These are phyloP conservation scores for Salmacisia buchloeana DNA, from an alignment of 1,284 basidiomycete genomes.

Conservation along the genomic window DNA sequence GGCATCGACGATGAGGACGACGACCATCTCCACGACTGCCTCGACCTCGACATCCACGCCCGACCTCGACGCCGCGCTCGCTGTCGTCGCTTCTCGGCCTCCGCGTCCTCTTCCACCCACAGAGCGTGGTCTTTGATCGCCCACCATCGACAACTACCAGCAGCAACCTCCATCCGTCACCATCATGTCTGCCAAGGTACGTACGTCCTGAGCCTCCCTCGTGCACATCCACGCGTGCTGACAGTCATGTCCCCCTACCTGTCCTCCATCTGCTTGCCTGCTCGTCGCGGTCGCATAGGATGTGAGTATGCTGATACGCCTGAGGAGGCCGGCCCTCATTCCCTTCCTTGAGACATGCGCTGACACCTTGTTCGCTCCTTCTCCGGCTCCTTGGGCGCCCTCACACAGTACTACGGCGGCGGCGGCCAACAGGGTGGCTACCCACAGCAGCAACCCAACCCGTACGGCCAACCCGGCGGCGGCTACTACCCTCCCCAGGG, in stretches of 20 bases:
- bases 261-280: too few species aligned
- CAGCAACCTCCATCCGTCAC: neutral
- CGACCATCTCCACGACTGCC: too few species aligned
- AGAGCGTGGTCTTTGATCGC: slow-evolving; percentile 2
- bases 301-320: too few species aligned
- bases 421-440: neutral
- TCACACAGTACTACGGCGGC: neutral
- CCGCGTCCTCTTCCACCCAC: neutral
- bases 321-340: too few species aligned
- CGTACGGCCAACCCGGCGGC: slow-evolving; percentile 6
- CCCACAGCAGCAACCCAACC: slow-evolving; percentile 3
- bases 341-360: too few species aligned
- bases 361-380: slow-evolving; percentile 1
- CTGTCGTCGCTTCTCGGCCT: neutral
- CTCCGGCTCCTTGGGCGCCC: slow-evolving; percentile 1
- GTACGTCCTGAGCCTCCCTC: neutral
- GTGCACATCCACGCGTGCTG: neutral
- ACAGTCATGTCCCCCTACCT: too few species aligned
- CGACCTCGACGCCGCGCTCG: neutral
- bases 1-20: too few species aligned
- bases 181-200: slow-evolving; percentile 9
- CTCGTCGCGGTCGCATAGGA: too few species aligned
- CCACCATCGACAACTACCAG: neutral
- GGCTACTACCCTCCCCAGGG: slow-evolving; percentile 8
- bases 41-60: too few species aligned